Percentiles rank a stretch among this genome's conserved stretches.
Conservation (phyloP, 2,329 filamentous ascomycete species). For the Fusarium chuoi region DNA sequence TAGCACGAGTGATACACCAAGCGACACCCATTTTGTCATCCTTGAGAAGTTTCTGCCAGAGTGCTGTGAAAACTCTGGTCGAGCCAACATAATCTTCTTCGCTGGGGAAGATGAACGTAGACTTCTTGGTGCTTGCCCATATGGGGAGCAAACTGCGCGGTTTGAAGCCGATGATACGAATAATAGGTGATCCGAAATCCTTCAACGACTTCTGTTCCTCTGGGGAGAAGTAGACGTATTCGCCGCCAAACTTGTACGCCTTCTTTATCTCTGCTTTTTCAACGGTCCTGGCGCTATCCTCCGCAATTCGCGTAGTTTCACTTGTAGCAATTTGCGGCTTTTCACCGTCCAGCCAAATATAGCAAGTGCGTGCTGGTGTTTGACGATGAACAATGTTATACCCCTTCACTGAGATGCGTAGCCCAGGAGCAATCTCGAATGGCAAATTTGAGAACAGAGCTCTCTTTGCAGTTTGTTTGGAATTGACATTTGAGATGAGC, state of each 20-base stretch:
- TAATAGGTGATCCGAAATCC: slow-evolving; percentile 82
- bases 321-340: slow-evolving; percentile 81
- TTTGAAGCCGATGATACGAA: slow-evolving; percentile 96
- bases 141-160: slow-evolving; percentile 76
- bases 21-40: slow-evolving; percentile 85
- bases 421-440: slow-evolving; percentile 84
- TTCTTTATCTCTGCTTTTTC: slow-evolving; percentile 87
- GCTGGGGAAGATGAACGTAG: slow-evolving; percentile 92
- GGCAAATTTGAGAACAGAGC: slow-evolving; percentile 88
- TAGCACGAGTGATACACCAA: slow-evolving; percentile 88
- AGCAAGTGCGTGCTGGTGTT: slow-evolving; percentile 82
- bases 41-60: slow-evolving; percentile 86
- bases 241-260: slow-evolving; percentile 95
- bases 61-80: slow-evolving; percentile 88
- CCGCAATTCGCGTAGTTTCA: slow-evolving; percentile 78
- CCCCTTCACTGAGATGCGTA: slow-evolving; percentile 91
- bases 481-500: slow-evolving; percentile 88
- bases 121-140: slow-evolving; percentile 88
- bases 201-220: slow-evolving; percentile 84
- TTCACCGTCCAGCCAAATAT: slow-evolving; percentile 89
- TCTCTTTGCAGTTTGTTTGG: slow-evolving; percentile 85
- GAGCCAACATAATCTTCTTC: slow-evolving; percentile 92
- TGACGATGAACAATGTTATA: slow-evolving; percentile 91
- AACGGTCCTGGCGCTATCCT: slow-evolving; percentile 79
- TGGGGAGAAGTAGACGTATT: slow-evolving; percentile 84